phyloP scores from a whole-genome alignment of 352 stramenopile genomes.

The Pythium dissotocum region DNA sequence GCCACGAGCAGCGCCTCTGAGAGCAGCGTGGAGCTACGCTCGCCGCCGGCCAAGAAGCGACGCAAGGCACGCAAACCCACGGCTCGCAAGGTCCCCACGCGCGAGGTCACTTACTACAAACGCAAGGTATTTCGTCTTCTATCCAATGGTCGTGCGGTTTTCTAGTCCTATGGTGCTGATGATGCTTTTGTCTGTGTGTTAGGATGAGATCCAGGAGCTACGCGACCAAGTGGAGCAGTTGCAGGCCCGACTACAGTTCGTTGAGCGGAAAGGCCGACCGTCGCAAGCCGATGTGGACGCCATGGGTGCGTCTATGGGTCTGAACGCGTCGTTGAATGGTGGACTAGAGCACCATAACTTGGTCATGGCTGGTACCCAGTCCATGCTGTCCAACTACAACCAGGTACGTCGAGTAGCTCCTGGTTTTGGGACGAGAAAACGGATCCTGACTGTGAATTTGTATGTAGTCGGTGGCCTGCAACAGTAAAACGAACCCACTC shows the following conservation, averaged over 20 bases:
- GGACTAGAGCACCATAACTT: no score
- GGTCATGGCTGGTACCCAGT: no score
- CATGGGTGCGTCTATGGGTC: no score
- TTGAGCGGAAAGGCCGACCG: no score
- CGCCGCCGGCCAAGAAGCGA: neutral
- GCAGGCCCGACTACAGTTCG: neutral
- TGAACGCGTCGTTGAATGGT: no score
- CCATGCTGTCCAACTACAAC: no score
- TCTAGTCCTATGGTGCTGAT: neutral
- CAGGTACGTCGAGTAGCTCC: no score
- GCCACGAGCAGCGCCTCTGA: neutral
- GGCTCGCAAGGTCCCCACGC: neutral
- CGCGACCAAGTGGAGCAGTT: slow-evolving; percentile 1
- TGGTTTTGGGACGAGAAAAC: no score
- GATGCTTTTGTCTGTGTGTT: neutral
- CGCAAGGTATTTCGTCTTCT: slow-evolving; percentile 2
- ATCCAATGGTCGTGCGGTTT: neutral
- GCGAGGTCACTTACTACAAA: neutral
- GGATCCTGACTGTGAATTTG: no score
- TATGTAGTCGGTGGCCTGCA: no score
- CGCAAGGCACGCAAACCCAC: neutral
- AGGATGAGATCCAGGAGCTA: slow-evolving; percentile 9
- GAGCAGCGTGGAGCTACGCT: neutral
- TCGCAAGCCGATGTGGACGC: no score
- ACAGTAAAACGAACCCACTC: no score